Evolutionary conservation across 495 filamentous ascomycete species (phyloP).

Genomic region (Penicillium paxilli): DNA sequence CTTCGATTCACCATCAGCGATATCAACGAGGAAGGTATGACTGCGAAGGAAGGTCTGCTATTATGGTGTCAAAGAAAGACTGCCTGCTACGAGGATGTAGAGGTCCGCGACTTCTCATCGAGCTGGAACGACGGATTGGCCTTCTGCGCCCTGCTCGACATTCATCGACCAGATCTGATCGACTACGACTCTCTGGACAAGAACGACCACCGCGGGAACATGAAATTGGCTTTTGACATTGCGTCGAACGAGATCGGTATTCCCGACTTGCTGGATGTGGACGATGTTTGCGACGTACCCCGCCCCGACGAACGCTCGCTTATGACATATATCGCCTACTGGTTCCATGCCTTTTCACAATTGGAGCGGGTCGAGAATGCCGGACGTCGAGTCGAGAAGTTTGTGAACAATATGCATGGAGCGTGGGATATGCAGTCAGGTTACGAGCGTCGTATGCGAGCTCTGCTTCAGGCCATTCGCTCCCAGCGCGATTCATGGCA

Average conservation of each 20-base stretch:
- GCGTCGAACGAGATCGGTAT: slow-evolving; percentile 96
- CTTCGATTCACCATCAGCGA: slow-evolving; percentile 96
- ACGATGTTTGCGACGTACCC: slow-evolving; percentile 95
- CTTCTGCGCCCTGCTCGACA: slow-evolving; percentile 94
- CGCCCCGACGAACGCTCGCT: slow-evolving; percentile 93
- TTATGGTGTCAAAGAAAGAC: slow-evolving; percentile 99
- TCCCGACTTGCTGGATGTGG: slow-evolving; percentile 90
- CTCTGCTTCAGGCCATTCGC: slow-evolving; percentile 70
- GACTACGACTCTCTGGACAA: slow-evolving; percentile 95
- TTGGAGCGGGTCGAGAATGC: slow-evolving; percentile 98
- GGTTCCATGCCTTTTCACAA: slow-evolving; percentile 99
- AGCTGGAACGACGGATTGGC: slow-evolving; percentile 98
- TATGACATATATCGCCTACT: slow-evolving; percentile 99
- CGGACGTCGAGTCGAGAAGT: slow-evolving; percentile 94
- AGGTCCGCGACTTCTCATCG: slow-evolving; percentile 87
- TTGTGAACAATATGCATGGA: slow-evolving; percentile 98
- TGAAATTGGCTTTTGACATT: slow-evolving; percentile 96
- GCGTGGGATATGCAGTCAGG: slow-evolving; percentile 99
- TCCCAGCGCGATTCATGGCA: slow-evolving; percentile 75
- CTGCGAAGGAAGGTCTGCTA: slow-evolving; percentile 91
- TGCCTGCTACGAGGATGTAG: slow-evolving; percentile 94
- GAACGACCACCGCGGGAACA: slow-evolving; percentile 91
- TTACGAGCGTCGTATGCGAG: slow-evolving; percentile 86
- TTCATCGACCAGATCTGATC: slow-evolving; percentile 94
- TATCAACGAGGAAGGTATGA: slow-evolving; percentile 97